These are phyloP conservation scores for Westerdykella aurantiaca DNA, from an alignment of 2,329 filamentous ascomycete species.

Conservation along the genomic window DNA sequence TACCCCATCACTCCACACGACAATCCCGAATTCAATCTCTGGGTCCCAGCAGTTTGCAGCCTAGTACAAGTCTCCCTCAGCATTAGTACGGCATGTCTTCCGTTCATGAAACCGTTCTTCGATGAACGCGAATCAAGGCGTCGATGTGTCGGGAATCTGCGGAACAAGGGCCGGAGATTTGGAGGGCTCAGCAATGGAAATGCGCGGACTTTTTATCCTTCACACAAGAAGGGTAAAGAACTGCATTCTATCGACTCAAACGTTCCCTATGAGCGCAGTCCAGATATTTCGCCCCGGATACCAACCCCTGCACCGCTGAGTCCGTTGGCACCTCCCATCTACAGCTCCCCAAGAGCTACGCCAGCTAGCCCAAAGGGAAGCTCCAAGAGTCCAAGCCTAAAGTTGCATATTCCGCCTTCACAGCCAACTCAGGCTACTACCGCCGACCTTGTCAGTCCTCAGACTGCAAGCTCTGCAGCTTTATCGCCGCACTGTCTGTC, in stretches of 20 bases:
- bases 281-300: conserved; percentile 19
- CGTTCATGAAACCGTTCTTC: conserved; percentile 29
- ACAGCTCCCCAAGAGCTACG: conserved; percentile 1
- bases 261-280: conserved; percentile 11
- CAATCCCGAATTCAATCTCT: conserved; percentile 22
- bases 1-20: conserved; percentile 25
- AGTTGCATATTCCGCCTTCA: conserved; percentile 18
- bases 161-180: conserved; percentile 7
- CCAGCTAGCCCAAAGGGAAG: conserved; percentile 7
- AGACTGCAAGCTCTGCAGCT: conserved; percentile 23
- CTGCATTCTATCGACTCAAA: conserved; percentile 10
- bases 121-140: conserved; percentile 14
- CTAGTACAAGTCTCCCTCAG: conserved; percentile 25
- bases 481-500: conserved; percentile 21
- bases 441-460: conserved; percentile 14
- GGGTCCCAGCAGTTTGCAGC: conserved; percentile 24
- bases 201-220: not conserved
- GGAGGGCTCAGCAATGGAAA: not conserved
- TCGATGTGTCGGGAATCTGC: conserved; percentile 11
- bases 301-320: conserved; percentile 15
- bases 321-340: conserved; percentile 13
- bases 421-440: conserved; percentile 3
- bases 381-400: conserved; percentile 15
- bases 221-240: conserved; percentile 10
- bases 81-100: conserved; percentile 31